These are phyloP conservation scores for Gossypium turneri DNA, from an alignment of 345 rosid species.

Conservation along the genomic window DNA sequence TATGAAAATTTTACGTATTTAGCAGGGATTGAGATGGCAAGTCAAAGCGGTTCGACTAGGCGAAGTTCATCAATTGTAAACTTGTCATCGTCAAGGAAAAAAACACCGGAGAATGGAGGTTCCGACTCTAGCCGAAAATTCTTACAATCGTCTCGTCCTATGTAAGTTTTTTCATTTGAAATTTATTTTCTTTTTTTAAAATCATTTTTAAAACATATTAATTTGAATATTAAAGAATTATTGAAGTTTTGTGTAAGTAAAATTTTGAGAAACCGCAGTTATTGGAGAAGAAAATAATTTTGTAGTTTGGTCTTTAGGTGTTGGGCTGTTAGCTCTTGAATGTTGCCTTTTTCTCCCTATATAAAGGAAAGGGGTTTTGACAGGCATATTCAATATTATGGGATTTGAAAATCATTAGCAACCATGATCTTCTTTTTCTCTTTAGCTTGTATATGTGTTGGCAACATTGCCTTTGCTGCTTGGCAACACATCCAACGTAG, in stretches of 20 bases:
- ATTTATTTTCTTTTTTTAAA: background rate
- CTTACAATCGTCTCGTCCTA: constrained; percentile 51
- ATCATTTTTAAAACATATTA: background rate
- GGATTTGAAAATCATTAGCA: background rate
- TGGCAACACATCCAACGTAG: background rate
- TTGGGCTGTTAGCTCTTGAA: background rate
- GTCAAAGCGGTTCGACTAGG: constrained; percentile 72
- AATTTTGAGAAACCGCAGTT: background rate
- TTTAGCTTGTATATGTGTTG: background rate
- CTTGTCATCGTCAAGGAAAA: constrained; percentile 53
- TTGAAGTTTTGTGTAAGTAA: background rate
- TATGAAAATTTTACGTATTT: background rate
- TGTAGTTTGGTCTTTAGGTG: background rate
- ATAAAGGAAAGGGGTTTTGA: background rate
- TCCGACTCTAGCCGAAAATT: constrained; percentile 55
- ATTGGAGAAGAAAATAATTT: background rate
- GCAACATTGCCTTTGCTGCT: background rate
- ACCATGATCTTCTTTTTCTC: background rate
- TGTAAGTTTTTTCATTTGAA: background rate
- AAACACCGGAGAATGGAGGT: constrained; percentile 47
- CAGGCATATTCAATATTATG: background rate
- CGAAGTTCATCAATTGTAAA: constrained; percentile 48
- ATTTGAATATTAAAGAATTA: background rate
- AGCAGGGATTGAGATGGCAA: constrained; percentile 46
- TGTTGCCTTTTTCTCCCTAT: background rate